Evolutionary conservation across 768 basidiomycete species (phyloP).

Genomic region (Collybiopsis confluens): DNA sequence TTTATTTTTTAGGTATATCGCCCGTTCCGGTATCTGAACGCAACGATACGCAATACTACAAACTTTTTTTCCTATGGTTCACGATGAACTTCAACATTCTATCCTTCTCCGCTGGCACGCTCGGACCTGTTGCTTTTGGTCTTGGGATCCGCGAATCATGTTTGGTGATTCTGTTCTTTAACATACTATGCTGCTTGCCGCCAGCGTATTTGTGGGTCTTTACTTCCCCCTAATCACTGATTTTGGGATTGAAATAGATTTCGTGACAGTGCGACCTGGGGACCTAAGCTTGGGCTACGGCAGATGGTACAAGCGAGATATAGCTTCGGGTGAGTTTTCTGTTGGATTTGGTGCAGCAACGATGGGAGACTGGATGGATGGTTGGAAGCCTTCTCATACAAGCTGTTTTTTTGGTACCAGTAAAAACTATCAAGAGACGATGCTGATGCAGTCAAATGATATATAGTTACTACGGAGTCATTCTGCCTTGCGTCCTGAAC

Average conservation of each 20-base stretch:
- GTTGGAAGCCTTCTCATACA: no score
- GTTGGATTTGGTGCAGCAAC: not conserved
- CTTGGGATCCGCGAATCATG: constrained; percentile 40
- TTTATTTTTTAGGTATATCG: constrained; percentile 24
- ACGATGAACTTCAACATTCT: constrained; percentile 47
- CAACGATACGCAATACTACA: constrained; percentile 40
- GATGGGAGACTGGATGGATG: not conserved
- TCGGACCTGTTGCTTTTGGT: constrained; percentile 39
- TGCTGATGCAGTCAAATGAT: not conserved
- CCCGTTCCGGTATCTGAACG: constrained; percentile 35
- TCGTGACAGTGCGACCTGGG: constrained; percentile 49
- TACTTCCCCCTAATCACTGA: not conserved
- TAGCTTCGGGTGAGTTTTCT: constrained; percentile 28
- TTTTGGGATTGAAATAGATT: not conserved
- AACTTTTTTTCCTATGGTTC: constrained; percentile 52
- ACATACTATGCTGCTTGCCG: constrained; percentile 35
- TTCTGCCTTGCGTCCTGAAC: constrained; percentile 58
- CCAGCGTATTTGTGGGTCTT: constrained; percentile 40
- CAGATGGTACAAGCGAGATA: constrained; percentile 73
- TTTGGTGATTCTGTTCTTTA: constrained; percentile 43
- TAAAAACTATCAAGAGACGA: no score
- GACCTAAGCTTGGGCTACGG: constrained; percentile 79
- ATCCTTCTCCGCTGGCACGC: constrained; percentile 40
- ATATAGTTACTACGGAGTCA: constrained; percentile 58
- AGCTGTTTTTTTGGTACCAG: not conserved